Evolutionary conservation across 345 rosid genomes (phyloP).

Genomic region (Reutealis trisperma): DNA sequence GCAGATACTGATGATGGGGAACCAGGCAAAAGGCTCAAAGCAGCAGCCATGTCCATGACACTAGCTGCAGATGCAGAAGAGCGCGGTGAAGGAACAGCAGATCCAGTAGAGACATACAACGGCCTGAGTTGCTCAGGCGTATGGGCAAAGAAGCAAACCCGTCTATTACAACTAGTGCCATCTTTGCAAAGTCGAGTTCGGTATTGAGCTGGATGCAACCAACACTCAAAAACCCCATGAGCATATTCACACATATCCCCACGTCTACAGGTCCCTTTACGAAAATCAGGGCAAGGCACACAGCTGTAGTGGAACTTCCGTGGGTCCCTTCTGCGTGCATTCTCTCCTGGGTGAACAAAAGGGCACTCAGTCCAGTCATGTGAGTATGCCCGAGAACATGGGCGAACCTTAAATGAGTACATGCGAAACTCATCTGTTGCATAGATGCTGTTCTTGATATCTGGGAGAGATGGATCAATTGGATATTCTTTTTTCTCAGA

Average conservation of each 20-base stretch:
- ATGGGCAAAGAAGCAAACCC: slow-evolving; percentile 57
- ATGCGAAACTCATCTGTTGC: slow-evolving; percentile 73
- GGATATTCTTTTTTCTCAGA: slow-evolving; percentile 62
- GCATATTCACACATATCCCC: slow-evolving; percentile 66
- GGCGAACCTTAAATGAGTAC: slow-evolving; percentile 63
- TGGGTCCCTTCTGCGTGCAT: slow-evolving; percentile 76
- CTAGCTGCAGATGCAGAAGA: slow-evolving; percentile 56
- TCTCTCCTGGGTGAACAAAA: slow-evolving; percentile 80
- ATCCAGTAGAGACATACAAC: slow-evolving; percentile 46
- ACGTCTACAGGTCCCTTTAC: slow-evolving; percentile 66
- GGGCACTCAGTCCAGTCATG: slow-evolving; percentile 91
- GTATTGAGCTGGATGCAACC: slow-evolving; percentile 74
- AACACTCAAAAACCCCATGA: slow-evolving; percentile 71
- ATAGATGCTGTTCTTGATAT: slow-evolving; percentile 68
- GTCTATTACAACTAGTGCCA: slow-evolving; percentile 49
- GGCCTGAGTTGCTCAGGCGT: slow-evolving; percentile 48
- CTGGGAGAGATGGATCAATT: slow-evolving; percentile 69
- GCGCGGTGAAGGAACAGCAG: slow-evolving; percentile 64
- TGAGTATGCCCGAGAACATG: slow-evolving; percentile 68
- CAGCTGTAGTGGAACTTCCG: slow-evolving; percentile 74
- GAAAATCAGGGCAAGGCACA: slow-evolving; percentile 78
- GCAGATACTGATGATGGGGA: slow-evolving; percentile 76
- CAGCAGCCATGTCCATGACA: slow-evolving; percentile 81
- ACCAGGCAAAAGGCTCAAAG: slow-evolving; percentile 72
- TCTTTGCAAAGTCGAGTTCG: slow-evolving; percentile 57